phyloP scores from a whole-genome alignment of 306 rosid species.

The Fagus crenata region DNA sequence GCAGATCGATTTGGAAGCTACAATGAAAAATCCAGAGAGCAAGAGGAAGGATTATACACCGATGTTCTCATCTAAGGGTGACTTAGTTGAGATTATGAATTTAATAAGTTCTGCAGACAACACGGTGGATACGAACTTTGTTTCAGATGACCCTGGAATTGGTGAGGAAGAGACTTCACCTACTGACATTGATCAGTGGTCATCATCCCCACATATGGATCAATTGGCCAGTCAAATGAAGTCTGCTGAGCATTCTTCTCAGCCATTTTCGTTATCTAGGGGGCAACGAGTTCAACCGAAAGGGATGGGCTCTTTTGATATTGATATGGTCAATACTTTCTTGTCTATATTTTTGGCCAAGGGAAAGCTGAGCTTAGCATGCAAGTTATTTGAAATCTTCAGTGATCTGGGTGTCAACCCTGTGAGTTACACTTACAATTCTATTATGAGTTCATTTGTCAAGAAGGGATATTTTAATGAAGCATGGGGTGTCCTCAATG shows the following conservation, averaged over 20 bases:
- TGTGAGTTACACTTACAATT: constrained; percentile 74
- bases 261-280: constrained; percentile 44
- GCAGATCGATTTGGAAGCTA: constrained; percentile 77
- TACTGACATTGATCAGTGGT: constrained; percentile 55
- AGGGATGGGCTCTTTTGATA: constrained; percentile 58
- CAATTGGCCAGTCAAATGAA: constrained; percentile 52
- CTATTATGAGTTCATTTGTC: constrained; percentile 86
- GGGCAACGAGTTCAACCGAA: constrained; percentile 67
- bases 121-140: constrained; percentile 15
- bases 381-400: constrained; percentile 90
- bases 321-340: constrained; percentile 84
- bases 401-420: constrained; percentile 66
- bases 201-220: constrained; percentile 83
- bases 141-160: constrained; percentile 23
- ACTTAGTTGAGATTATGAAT: constrained; percentile 53
- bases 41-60: constrained; percentile 60
- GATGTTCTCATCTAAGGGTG: constrained; percentile 64
- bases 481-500: constrained; percentile 68
- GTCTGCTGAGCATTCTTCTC: constrained; percentile 38
- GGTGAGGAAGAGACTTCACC: constrained; percentile 25
- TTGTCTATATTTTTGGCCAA: constrained; percentile 80
- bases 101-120: constrained; percentile 37
- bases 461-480: constrained; percentile 83
- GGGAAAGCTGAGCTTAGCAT: constrained; percentile 82
- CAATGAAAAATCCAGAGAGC: constrained; percentile 53